These are phyloP conservation scores for Tuber melanosporum DNA, from an alignment of 495 filamentous ascomycete genomes.

Conservation along the genomic window DNA sequence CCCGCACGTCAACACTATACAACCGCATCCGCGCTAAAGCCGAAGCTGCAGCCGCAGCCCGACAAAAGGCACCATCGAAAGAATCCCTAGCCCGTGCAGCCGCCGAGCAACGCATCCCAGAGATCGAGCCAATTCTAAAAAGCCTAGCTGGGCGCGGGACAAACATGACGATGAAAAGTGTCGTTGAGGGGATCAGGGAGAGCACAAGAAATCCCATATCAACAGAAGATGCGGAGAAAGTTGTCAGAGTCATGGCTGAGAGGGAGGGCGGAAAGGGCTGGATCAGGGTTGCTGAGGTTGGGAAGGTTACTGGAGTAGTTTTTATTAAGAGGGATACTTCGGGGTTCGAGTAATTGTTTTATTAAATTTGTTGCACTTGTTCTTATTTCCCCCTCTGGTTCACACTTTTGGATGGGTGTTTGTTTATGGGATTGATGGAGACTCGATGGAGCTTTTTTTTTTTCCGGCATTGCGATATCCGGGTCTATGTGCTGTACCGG, in stretches of 20 bases:
- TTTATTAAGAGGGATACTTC: constrained; percentile 22
- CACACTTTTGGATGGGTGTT: not conserved
- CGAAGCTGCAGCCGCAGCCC: constrained; percentile 28
- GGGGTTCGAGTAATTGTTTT: constrained; percentile 23
- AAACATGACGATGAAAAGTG: constrained; percentile 35
- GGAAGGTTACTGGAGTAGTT: constrained; percentile 34
- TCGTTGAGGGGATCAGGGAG: constrained; percentile 33
- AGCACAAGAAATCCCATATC: constrained; percentile 39
- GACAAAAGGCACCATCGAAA: constrained; percentile 19
- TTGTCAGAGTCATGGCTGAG: constrained; percentile 34
- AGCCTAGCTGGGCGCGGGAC: constrained; percentile 25
- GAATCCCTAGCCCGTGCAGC: constrained; percentile 28
- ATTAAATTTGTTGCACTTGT: not conserved
- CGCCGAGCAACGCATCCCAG: constrained; percentile 29
- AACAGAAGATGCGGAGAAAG: constrained; percentile 35
- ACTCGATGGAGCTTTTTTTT: not conserved
- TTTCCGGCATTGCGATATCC: not conserved
- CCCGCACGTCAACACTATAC: constrained; percentile 25
- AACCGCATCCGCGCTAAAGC: constrained; percentile 39
- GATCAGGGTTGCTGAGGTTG: constrained; percentile 32
- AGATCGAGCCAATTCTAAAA: constrained; percentile 34
- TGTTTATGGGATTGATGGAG: not conserved
- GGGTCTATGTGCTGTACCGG: not conserved
- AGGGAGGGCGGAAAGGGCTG: constrained; percentile 21
- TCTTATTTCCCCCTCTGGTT: not conserved